These are phyloP conservation scores for Excoecaria agallocha DNA, from an alignment of 345 rosid species.

Conservation along the genomic window DNA sequence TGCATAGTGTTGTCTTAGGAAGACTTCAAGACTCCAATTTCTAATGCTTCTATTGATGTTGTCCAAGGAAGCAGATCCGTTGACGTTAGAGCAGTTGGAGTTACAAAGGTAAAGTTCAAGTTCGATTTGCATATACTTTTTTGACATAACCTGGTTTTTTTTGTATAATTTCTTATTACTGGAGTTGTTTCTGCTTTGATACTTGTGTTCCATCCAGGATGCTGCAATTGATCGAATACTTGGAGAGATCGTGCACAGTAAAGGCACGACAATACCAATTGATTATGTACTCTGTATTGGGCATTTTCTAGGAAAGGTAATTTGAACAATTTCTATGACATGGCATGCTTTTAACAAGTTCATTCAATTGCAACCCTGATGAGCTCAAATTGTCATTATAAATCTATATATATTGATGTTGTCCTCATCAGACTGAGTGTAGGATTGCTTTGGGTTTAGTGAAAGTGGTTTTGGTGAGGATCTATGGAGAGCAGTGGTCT, in stretches of 20 bases:
- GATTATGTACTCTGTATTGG: conserved; percentile 93
- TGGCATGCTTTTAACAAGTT: background rate
- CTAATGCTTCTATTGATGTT: no score
- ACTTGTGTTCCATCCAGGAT: conserved; percentile 46
- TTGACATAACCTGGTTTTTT: background rate
- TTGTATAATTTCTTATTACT: background rate
- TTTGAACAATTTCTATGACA: conserved; percentile 1
- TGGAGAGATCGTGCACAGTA: conserved; percentile 95
- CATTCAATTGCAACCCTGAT: background rate
- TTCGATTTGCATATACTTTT: background rate
- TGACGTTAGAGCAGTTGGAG: no score
- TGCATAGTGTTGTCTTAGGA: no score
- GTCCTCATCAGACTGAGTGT: background rate
- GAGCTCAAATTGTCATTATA: conserved; percentile 1
- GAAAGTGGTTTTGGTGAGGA: no score
- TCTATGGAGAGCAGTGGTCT: no score
- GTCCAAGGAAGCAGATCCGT: no score
- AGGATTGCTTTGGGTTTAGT: background rate
- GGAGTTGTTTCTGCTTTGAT: conserved; percentile 13
- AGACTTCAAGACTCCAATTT: no score
- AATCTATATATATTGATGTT: background rate
- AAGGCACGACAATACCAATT: conserved; percentile 81
- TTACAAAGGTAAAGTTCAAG: conserved; percentile 61
- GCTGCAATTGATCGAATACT: conserved; percentile 96
- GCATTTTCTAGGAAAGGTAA: conserved; percentile 95